A percentile compares a stretch with the other conserved stretches of the same genome.
phyloP scores from a whole-genome alignment of 345 rosid species.

The Eucalyptus pauciflora region DNA sequence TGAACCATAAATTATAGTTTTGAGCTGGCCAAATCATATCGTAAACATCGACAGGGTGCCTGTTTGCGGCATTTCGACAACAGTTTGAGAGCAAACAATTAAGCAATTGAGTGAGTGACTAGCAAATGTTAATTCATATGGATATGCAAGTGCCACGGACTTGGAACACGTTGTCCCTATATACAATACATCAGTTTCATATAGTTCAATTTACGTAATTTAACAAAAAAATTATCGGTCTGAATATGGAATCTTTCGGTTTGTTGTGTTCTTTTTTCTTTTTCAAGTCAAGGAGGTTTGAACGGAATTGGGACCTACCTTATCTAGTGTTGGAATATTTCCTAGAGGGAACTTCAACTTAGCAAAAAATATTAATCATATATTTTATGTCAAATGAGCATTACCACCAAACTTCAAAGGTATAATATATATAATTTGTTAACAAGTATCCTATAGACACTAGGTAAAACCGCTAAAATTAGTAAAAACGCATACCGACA shows the following conservation, averaged over 20 bases:
- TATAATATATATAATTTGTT: too few relatives aligned
- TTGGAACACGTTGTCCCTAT: neutral
- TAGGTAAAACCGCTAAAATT: neutral
- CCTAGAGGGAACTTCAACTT: neutral
- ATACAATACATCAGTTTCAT: neutral
- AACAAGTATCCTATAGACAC: too few relatives aligned
- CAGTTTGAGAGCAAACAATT: too few relatives aligned
- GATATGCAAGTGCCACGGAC: neutral
- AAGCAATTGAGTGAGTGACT: neutral
- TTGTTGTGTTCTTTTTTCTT: too few relatives aligned
- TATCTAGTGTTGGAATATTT: neutral
- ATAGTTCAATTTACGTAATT: too few relatives aligned
- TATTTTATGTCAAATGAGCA: neutral
- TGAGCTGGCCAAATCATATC: neutral
- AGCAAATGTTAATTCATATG: neutral
- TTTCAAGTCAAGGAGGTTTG: neutral
- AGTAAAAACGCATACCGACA: neutral
- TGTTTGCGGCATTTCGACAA: neutral
- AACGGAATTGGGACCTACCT: neutral
- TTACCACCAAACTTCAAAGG: neutral
- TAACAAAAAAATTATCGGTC: neutral
- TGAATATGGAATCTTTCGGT: neutral
- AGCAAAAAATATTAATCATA: neutral
- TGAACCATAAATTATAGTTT: accelerated
- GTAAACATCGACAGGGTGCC: too few relatives aligned